Conservation (phyloP, 2,329 filamentous ascomycete species). For the Fonsecaea pedrosoi region DNA sequence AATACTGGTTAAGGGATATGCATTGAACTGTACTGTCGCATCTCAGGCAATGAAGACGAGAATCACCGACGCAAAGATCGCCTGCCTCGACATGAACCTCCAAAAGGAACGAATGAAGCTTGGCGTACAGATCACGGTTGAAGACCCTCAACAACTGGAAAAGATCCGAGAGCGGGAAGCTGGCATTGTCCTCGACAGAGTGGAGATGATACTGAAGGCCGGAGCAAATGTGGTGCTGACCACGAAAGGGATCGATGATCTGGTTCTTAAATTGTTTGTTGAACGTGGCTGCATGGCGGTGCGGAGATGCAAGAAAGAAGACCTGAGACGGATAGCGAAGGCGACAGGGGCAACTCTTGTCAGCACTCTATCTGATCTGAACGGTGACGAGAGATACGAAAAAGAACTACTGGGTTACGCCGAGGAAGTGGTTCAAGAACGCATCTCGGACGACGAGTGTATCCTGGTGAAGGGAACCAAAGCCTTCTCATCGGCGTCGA, state of each 20-base stretch:
- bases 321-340: slow-evolving; percentile 91
- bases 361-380: slow-evolving; percentile 91
- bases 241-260: slow-evolving; percentile 97
- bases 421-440: slow-evolving; percentile 96
- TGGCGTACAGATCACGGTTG: slow-evolving; percentile 96
- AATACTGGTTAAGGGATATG: slow-evolving; percentile 91
- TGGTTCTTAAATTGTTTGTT: slow-evolving; percentile 91
- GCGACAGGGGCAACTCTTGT: slow-evolving; percentile 93
- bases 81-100: slow-evolving; percentile 94
- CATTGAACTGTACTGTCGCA: slow-evolving; percentile 96
- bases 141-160: slow-evolving; percentile 95
- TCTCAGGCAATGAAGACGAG: slow-evolving; percentile 97
- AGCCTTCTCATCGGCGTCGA: slow-evolving; percentile 88
- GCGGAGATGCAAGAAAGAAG: slow-evolving; percentile 97
- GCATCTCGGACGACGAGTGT: slow-evolving; percentile 98
- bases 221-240: slow-evolving; percentile 96
- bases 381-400: slow-evolving; percentile 97
- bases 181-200: slow-evolving; percentile 88
- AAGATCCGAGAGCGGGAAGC: slow-evolving; percentile 94
- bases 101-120: slow-evolving; percentile 99
- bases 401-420: slow-evolving; percentile 85
- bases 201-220: slow-evolving; percentile 97
- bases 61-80: slow-evolving; percentile 93
- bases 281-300: slow-evolving; percentile 96
- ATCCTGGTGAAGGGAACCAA: slow-evolving; percentile 97